Conservation (phyloP, 345 rosid species). For the Salix suchowensis region DNA sequence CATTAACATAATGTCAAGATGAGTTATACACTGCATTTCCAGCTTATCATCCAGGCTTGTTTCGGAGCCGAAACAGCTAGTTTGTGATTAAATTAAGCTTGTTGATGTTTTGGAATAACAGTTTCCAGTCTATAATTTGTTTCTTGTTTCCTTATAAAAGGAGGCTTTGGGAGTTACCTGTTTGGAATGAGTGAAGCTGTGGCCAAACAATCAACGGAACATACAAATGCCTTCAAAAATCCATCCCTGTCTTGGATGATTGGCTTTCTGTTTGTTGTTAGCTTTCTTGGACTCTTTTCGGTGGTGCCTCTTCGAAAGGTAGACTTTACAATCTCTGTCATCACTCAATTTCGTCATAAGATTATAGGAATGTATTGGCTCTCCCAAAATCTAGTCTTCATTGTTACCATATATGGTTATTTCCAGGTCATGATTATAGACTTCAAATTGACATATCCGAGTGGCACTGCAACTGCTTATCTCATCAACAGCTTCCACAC, state of each 20-base stretch:
- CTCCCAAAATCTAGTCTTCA: background rate
- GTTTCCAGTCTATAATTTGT: background rate
- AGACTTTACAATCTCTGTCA: background rate
- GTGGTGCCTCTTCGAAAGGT: conserved; percentile 36
- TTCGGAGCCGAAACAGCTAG: background rate
- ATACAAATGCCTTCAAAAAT: conserved; percentile 6
- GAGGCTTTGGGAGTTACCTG: conserved; percentile 33
- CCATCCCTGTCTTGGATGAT: conserved; percentile 33
- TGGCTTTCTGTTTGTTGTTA: conserved; percentile 26
- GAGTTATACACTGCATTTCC: background rate
- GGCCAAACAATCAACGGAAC: conserved; percentile 18
- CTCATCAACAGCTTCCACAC: conserved; percentile 36
- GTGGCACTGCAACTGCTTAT: conserved; percentile 36
- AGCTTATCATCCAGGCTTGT: background rate
- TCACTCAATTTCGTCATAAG: background rate
- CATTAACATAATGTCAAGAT: background rate
- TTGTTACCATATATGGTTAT: background rate
- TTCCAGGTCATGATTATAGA: conserved; percentile 29
- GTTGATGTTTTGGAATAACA: background rate
- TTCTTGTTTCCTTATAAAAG: background rate
- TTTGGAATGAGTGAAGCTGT: conserved; percentile 27
- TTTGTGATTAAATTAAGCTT: background rate
- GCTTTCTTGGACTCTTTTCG: conserved; percentile 35
- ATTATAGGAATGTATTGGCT: background rate
- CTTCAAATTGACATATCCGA: conserved; percentile 35